A percentile compares a stretch with the other conserved stretches of the same genome.
Conservation (phyloP, 306 rosid species). For the Delonix regia region DNA sequence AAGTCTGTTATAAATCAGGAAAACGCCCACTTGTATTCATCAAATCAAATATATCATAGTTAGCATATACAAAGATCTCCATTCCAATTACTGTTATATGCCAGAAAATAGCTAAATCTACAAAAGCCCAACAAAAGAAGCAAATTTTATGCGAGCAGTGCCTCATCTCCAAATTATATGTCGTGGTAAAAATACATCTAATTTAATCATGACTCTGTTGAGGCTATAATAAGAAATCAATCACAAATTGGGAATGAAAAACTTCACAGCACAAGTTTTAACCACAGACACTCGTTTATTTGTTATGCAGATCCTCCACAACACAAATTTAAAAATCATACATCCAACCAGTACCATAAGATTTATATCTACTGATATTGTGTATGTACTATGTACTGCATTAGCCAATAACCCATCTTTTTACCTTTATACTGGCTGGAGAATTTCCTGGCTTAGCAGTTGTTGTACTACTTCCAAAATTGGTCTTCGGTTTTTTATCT, state of each 20-base stretch:
- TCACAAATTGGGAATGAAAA: conserved; percentile 7
- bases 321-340: conserved; percentile 13
- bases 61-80: conserved; percentile 19
- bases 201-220: background rate
- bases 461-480: conserved; percentile 70
- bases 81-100: conserved; percentile 5
- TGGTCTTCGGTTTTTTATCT: conserved; percentile 57
- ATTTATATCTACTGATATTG: conserved; percentile 20
- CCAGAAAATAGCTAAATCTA: background rate
- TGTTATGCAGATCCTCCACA: background rate
- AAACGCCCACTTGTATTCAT: conserved; percentile 23
- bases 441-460: conserved; percentile 79
- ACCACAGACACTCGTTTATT: background rate
- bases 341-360: conserved; percentile 10
- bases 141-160: background rate
- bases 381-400: conserved; percentile 10
- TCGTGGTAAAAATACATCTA: conserved; percentile 1
- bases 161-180: conserved; percentile 18
- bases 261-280: background rate
- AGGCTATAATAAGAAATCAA: conserved; percentile 20
- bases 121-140: conserved; percentile 19
- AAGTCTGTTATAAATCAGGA: background rate
- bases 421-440: conserved; percentile 62
- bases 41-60: conserved; percentile 19
- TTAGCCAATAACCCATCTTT: conserved; percentile 29